Evolutionary conservation across 306 rosid genomes (phyloP).

Genomic region (Phaseolus lunatus): DNA sequence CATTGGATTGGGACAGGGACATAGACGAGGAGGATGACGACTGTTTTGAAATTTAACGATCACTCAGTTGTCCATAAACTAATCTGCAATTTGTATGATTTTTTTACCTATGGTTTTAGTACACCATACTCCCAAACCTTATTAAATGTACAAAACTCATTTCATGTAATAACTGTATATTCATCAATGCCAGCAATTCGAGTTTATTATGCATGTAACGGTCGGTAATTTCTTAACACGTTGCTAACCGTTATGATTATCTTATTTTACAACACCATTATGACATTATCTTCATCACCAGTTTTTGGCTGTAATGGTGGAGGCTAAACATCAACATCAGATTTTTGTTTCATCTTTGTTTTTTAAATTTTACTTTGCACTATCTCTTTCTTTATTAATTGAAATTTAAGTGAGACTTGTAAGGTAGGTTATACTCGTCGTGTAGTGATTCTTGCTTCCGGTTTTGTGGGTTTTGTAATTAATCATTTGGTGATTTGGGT

Average conservation of each 20-base stretch:
- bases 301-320: not conserved
- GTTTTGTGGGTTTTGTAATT: not conserved
- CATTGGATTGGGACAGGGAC: slow-evolving; percentile 77
- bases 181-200: not conserved
- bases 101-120: slow-evolving; percentile 2
- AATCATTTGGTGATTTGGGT: not conserved
- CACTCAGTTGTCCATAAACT: slow-evolving; percentile 47
- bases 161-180: slow-evolving; percentile 4
- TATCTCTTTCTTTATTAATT: too few species aligned
- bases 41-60: slow-evolving; percentile 67
- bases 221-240: not conserved
- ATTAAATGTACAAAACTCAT: slow-evolving; percentile 54
- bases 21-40: slow-evolving; percentile 66
- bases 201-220: not conserved
- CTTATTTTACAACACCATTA: not conserved
- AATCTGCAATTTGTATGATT: slow-evolving; percentile 22
- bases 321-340: not conserved
- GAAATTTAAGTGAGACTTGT: too few species aligned
- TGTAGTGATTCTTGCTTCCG: not conserved
- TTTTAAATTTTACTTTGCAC: too few species aligned
- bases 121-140: not conserved
- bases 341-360: not conserved
- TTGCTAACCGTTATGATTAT: not conserved
- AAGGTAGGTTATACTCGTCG: not conserved
- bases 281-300: not conserved